Evolutionary conservation across 306 rosid genomes (phyloP).

Genomic region (Rosa persica): DNA sequence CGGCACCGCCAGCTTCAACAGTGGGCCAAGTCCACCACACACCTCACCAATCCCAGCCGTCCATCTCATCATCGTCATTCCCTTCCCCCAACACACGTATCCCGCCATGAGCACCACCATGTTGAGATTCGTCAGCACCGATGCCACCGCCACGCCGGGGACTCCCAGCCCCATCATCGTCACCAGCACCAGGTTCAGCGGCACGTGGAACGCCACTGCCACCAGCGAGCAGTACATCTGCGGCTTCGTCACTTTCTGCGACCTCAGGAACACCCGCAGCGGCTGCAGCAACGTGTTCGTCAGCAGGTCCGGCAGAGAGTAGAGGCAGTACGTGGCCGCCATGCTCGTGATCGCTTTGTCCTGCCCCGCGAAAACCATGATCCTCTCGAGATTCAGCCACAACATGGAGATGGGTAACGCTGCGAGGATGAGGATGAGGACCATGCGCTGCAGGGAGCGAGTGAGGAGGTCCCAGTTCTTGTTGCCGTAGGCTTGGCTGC

Average conservation of each 20-base stretch:
- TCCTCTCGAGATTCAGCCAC: constrained; percentile 69
- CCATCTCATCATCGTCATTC: constrained; percentile 44
- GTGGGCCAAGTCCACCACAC: constrained; percentile 50
- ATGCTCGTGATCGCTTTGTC: constrained; percentile 56
- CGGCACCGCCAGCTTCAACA: constrained; percentile 75
- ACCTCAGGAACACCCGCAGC: constrained; percentile 63
- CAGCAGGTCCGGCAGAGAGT: constrained; percentile 80
- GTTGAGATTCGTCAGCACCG: constrained; percentile 76
- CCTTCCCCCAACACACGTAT: constrained; percentile 47
- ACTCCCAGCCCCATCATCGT: constrained; percentile 60
- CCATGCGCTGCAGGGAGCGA: constrained; percentile 79
- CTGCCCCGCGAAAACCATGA: constrained; percentile 82
- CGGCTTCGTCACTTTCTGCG: constrained; percentile 76
- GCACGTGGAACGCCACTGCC: constrained; percentile 75
- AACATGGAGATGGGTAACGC: constrained; percentile 62
- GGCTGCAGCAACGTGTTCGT: constrained; percentile 76
- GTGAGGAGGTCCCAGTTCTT: constrained; percentile 74
- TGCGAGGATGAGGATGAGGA: constrained; percentile 66
- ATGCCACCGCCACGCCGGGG: constrained; percentile 81
- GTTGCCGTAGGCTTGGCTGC: constrained; percentile 86
- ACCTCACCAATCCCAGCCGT: constrained; percentile 38
- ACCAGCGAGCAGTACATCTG: constrained; percentile 84
- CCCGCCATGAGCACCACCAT: constrained; percentile 71
- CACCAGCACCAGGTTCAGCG: constrained; percentile 56
- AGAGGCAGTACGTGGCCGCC: constrained; percentile 72